phyloP scores from a whole-genome alignment of 305 asterid species.

The Fraxinus nigra region DNA sequence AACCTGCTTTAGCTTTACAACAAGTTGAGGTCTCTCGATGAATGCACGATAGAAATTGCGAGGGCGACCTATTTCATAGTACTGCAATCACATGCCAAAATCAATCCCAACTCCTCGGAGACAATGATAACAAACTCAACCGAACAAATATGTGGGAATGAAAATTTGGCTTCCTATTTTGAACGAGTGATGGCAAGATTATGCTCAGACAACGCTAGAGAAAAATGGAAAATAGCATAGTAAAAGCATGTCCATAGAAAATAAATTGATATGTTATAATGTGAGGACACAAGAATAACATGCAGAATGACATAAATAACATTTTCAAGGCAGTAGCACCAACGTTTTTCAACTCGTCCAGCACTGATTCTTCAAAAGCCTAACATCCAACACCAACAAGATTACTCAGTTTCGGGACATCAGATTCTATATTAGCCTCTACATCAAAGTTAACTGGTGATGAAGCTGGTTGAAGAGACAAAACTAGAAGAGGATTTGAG shows the following conservation, averaged over 20 bases:
- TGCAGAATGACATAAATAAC: background rate
- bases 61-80: background rate
- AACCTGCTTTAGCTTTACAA: background rate
- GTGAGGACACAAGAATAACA: no score
- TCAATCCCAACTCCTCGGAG: background rate
- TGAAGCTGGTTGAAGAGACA: slow-evolving; percentile 60
- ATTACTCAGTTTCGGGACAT: slow-evolving; percentile 41
- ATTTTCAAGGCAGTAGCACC: background rate
- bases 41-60: background rate
- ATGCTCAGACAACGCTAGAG: no score
- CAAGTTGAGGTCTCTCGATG: background rate
- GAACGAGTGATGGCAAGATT: background rate
- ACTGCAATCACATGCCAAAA: background rate
- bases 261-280: no score
- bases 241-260: background rate
- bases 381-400: slow-evolving; percentile 68
- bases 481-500: slow-evolving; percentile 68
- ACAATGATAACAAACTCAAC: background rate
- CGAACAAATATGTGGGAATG: background rate
- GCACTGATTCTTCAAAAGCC: slow-evolving; percentile 67
- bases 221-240: background rate
- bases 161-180: background rate
- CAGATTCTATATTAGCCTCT: slow-evolving; percentile 35
- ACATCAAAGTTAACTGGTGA: slow-evolving; percentile 37
- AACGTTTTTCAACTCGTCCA: slow-evolving; percentile 70